Base-by-base conservation (phyloP, 2,329 filamentous ascomycete species). In the Knoxdaviesia proteae region DNA sequence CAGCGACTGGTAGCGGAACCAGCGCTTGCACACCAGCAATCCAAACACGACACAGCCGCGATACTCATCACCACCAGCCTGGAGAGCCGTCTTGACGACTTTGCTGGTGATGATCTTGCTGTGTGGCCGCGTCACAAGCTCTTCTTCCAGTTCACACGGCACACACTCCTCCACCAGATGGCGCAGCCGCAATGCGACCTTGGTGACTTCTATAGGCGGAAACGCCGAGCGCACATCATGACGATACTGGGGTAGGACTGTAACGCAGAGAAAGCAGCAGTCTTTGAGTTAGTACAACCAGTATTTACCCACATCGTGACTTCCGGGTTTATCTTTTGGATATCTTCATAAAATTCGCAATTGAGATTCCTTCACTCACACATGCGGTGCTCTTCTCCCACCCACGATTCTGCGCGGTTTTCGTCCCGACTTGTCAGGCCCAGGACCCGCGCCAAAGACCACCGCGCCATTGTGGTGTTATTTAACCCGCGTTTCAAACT, bases 151-250 rank as follows among this genome's bases (percentile, higher is more conserved):
- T 58, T 98, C 90, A 63, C 84, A 94, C 1, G 88, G 83, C 31
- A 98, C 74, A 44, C 86, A 79, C 56, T 86, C 74, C 59, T 94
- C 86, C 52, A 98, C 77, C 51, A 94, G 76, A 56, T 92, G 84
- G 52, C 88, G 92, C 49, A 98, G 67, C 45, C 86, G 83, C 10
- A 98, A 71, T 31, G 87, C 88, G 44, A 92, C 70, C 56, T 87
- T 87, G 47, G 88, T 94, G 47, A 94, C 87, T 52, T 90, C 80
- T 46, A 71, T 67, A 8, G 87, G 68, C 1, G 83, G 73, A 34
- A 88, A 76, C 32, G 80, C 75, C 7, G 82, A 77, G 37, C 74
- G 60, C 38, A 77, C 61, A 1, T 65, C 56, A 8, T 71, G 68
- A 49, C 66, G 65, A 49, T 77, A 70, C 9, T 63, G 65, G 2